Evolutionary conservation across 257 asterid genomes (phyloP).

Genomic region (Misopates orontium): DNA sequence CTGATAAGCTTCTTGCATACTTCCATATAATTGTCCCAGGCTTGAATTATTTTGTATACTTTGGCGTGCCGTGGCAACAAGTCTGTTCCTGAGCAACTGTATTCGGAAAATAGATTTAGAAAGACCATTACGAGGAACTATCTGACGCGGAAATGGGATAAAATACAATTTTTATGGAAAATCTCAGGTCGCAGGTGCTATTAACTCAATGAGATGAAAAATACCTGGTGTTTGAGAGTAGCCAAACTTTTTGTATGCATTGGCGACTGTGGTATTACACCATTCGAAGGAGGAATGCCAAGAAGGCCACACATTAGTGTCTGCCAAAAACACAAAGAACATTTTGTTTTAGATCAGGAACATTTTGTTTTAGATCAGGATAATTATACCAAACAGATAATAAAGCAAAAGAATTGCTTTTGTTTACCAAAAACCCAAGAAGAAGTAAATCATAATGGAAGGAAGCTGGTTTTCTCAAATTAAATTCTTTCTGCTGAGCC

Average conservation of each 20-base stretch:
- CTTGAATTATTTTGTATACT: slow-evolving; percentile 71
- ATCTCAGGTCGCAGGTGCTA: too few relatives aligned
- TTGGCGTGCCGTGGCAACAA: slow-evolving; percentile 64
- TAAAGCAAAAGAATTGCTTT: slow-evolving; percentile 9
- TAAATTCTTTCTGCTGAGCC: slow-evolving; percentile 89
- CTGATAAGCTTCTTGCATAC: slow-evolving; percentile 85
- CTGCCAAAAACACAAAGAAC: slow-evolving; percentile 32
- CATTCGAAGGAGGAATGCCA: slow-evolving; percentile 91
- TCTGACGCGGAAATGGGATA: background rate
- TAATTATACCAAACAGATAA: background rate
- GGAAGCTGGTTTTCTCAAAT: slow-evolving; percentile 78
- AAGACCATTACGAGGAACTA: background rate
- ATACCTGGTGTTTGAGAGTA: slow-evolving; percentile 89
- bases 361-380: background rate
- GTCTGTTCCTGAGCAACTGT: slow-evolving; percentile 76
- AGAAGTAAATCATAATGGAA: slow-evolving; percentile 80
- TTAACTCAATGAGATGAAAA: background rate
- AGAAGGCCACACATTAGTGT: slow-evolving; percentile 81
- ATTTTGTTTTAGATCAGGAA: background rate
- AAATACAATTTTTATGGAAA: too few relatives aligned
- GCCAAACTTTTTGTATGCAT: slow-evolving; percentile 91
- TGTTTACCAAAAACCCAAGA: slow-evolving; percentile 74
- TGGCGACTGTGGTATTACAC: slow-evolving; percentile 92
- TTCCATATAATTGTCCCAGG: slow-evolving; percentile 77
- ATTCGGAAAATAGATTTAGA: slow-evolving; percentile 18